These are phyloP conservation scores for Fragilaria radians DNA, from an alignment of 108 stramenopile genomes.

Conservation along the genomic window DNA sequence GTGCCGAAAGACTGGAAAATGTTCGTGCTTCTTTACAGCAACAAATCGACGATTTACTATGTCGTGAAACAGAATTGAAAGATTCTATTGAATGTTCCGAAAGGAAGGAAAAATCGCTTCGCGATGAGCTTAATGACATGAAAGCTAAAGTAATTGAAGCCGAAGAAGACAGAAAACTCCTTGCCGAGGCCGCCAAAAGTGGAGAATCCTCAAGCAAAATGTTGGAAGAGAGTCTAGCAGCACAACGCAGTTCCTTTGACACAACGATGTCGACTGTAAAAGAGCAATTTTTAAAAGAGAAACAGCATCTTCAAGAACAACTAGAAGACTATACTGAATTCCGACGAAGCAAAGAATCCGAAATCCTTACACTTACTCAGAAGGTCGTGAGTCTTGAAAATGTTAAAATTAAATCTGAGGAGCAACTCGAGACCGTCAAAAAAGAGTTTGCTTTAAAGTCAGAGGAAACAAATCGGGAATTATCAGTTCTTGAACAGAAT, in stretches of 20 bases:
- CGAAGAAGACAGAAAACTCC: not conserved
- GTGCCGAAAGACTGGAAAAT: conserved; percentile 1
- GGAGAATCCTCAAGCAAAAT: not conserved
- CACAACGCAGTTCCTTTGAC: conserved; percentile 1
- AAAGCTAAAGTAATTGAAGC: not conserved
- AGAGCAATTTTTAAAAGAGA: not conserved
- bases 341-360: too few relatives aligned
- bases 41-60: not conserved
- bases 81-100: not conserved
- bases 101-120: not conserved
- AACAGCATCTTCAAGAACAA: not conserved
- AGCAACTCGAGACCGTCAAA: conserved; percentile 4
- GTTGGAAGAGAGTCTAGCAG: conserved; percentile 1
- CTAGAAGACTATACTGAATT: not conserved
- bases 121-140: not conserved
- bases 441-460: conserved; percentile 13
- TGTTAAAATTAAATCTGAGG: not conserved
- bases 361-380: too few relatives aligned
- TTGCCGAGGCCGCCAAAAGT: conserved; percentile 1
- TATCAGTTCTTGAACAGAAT: conserved; percentile 11
- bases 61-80: not conserved
- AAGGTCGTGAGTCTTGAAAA: not conserved
- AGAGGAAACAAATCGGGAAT: conserved; percentile 4
- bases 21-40: not conserved
- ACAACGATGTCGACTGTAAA: not conserved